Conservation (phyloP, 176 grass and related monocot species). For the Pontederia crassipes region DNA sequence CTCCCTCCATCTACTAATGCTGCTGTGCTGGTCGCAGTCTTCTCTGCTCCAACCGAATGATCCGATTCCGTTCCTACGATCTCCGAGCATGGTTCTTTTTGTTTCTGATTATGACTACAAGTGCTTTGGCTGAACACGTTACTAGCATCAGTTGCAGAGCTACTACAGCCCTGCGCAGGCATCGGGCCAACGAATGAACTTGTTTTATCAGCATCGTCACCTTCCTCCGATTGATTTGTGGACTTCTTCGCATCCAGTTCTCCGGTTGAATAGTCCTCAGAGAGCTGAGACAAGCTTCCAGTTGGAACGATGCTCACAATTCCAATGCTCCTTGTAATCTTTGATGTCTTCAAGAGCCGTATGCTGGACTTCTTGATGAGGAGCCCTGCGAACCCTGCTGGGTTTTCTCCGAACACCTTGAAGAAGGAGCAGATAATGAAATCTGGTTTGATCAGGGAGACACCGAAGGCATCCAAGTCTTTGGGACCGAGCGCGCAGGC, state of each 20-base stretch:
- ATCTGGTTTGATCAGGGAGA: constrained; percentile 79
- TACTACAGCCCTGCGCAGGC: constrained; percentile 6
- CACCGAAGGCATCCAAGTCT: constrained; percentile 70
- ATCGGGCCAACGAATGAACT: constrained; percentile 67
- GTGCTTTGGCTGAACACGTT: background rate
- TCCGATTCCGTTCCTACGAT: background rate
- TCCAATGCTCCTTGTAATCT: constrained; percentile 70
- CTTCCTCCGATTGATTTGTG: constrained; percentile 12
- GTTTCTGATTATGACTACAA: background rate
- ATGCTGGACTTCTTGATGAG: constrained; percentile 62
- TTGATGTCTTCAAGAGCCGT: constrained; percentile 52
- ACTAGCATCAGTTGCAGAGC: background rate
- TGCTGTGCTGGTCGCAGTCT: background rate
- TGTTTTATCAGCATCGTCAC: constrained; percentile 49
- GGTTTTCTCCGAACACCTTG: constrained; percentile 89
- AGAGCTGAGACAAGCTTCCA: constrained; percentile 35
- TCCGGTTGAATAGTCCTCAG: constrained; percentile 40
- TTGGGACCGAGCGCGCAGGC: constrained; percentile 76
- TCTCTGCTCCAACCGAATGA: background rate
- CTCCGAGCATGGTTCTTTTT: background rate
- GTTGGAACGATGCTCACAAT: constrained; percentile 68
- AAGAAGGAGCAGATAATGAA: constrained; percentile 95
- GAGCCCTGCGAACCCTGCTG: constrained; percentile 71
- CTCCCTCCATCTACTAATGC: background rate
- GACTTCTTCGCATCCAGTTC: constrained; percentile 37